Evolutionary conservation across 768 basidiomycete species (phyloP).

Genomic region (Mycena kentingensis): DNA sequence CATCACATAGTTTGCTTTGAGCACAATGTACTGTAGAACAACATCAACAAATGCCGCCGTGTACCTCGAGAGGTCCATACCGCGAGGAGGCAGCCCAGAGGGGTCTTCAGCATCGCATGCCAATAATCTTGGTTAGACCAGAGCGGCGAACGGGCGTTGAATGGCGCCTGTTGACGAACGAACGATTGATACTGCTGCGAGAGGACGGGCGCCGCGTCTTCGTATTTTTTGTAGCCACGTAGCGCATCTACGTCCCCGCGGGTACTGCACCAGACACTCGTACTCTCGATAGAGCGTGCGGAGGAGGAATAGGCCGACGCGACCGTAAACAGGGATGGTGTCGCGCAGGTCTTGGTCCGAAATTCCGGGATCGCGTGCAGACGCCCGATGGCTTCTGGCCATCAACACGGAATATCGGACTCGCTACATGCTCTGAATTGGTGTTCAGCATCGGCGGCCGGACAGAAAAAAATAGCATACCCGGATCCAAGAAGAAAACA

Average conservation of each 20-base stretch:
- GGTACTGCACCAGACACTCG: not conserved
- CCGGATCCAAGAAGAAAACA: slow-evolving; percentile 27
- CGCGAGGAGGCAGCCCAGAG: not conserved
- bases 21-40: not conserved
- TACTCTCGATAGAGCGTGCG: not conserved
- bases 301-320: not conserved
- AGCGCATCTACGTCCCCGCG: not conserved
- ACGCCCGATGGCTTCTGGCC: not conserved
- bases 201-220: not conserved
- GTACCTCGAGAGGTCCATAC: not conserved
- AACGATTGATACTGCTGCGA: not conserved
- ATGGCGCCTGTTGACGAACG: too few species aligned
- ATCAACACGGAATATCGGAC: not conserved
- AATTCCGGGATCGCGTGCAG: not conserved
- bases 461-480: slow-evolving; percentile 14
- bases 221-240: not conserved
- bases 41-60: not conserved
- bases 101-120: too few species aligned
- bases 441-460: not conserved
- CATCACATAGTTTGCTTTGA: not conserved
- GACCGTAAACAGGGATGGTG: not conserved
- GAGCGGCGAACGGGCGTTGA: too few species aligned
- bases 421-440: slow-evolving; percentile 10
- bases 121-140: too few species aligned
- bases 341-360: slow-evolving; percentile 2